Percentiles rank a stretch among this genome's conserved stretches.
Conservation (phyloP, 805 yeast species). For the Lipomyces yamanashiensis region DNA sequence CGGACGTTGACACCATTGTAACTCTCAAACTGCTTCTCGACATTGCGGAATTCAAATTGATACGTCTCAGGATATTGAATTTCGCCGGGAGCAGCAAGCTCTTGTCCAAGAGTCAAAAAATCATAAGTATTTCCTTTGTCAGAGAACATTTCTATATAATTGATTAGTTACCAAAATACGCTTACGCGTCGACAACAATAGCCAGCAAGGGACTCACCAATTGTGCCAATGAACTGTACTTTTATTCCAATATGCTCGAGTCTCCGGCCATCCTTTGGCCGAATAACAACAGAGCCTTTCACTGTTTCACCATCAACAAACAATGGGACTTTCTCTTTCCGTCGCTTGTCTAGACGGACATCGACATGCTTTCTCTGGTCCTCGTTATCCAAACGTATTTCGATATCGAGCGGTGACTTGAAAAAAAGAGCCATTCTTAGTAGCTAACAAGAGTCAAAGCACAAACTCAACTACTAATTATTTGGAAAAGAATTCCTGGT, state of each 20-base stretch:
- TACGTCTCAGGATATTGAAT: conserved; percentile 81
- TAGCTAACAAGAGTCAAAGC: neutral
- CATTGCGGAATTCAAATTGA: conserved; percentile 85
- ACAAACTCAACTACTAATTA: too few relatives aligned
- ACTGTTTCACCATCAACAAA: conserved; percentile 91
- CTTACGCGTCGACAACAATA: conserved; percentile 36
- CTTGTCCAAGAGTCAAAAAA: conserved; percentile 86
- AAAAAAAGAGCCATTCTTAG: conserved; percentile 45
- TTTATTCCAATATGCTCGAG: conserved; percentile 89
- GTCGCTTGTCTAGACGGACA: conserved; percentile 49
- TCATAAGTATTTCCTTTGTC: conserved; percentile 60
- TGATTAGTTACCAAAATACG: neutral
- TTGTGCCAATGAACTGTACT: conserved; percentile 84
- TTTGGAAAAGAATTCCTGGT: too few relatives aligned
- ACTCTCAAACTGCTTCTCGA: conserved; percentile 91
- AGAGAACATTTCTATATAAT: conserved; percentile 31
- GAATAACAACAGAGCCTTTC: conserved; percentile 78
- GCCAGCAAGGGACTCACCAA: conserved; percentile 58
- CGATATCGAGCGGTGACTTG: conserved; percentile 86
- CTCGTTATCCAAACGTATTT: conserved; percentile 73
- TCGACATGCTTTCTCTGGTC: conserved; percentile 78
- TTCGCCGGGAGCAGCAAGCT: conserved; percentile 88
- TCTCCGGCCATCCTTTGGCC: conserved; percentile 84
- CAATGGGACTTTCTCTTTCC: conserved; percentile 76
- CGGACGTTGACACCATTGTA: conserved; percentile 85